Conservation (phyloP, 176 grass and related monocot genomes). For the Oryza australiensis region DNA sequence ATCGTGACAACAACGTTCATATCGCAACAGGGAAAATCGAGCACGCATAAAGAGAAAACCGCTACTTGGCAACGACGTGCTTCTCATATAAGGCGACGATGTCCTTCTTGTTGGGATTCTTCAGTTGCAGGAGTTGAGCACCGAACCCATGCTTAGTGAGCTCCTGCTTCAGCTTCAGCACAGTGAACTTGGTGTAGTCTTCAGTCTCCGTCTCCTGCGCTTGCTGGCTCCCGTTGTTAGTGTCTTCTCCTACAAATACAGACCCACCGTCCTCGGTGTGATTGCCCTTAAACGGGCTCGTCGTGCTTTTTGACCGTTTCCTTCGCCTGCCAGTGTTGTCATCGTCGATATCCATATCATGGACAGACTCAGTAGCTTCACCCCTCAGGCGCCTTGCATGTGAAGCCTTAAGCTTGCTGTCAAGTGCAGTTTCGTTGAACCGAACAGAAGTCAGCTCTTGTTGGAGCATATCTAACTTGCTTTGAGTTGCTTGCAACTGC, state of each 20-base stretch:
- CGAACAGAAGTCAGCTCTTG: constrained; percentile 84
- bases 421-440: constrained; percentile 76
- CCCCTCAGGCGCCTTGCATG: constrained; percentile 62
- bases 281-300: constrained; percentile 71
- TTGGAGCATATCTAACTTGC: constrained; percentile 91
- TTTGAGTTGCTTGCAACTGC: constrained; percentile 89
- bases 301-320: constrained; percentile 90
- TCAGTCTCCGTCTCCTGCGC: constrained; percentile 49
- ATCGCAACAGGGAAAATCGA: constrained; percentile 8
- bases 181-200: constrained; percentile 80
- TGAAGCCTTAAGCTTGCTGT: constrained; percentile 73
- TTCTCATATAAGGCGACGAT: constrained; percentile 87
- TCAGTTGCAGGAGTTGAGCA: constrained; percentile 79
- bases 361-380: constrained; percentile 86
- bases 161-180: constrained; percentile 81
- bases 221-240: constrained; percentile 54
- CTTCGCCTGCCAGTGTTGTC: constrained; percentile 56
- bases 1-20: background rate
- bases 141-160: constrained; percentile 91
- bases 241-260: constrained; percentile 53
- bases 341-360: constrained; percentile 86
- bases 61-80: constrained; percentile 59
- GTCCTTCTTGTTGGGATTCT: constrained; percentile 97
- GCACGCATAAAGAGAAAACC: background rate
- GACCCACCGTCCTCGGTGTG: constrained; percentile 84